Evolutionary conservation across 1,284 basidiomycete species (phyloP).

Genomic region (Tylopilus orsonianus): DNA sequence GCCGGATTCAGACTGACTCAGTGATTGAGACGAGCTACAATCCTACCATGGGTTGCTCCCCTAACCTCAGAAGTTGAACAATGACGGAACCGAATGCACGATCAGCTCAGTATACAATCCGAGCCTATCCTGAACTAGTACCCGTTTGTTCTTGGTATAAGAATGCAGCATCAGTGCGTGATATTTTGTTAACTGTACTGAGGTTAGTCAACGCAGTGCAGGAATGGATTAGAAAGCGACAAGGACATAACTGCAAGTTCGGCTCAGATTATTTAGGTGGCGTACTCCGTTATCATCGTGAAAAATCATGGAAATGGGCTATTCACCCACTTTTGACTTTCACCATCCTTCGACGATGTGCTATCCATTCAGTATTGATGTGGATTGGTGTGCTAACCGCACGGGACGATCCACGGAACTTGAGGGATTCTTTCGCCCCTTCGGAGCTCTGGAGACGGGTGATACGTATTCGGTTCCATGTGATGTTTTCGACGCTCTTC

Average conservation of each 20-base stretch:
- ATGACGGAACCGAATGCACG: neutral
- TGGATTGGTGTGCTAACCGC: neutral
- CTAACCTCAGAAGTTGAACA: neutral
- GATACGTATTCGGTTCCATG: slow-evolving; percentile 44
- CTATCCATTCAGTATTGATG: neutral
- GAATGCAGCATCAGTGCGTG: neutral
- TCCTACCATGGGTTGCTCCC: neutral
- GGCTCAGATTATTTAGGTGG: too few relatives aligned
- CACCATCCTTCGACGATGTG: neutral
- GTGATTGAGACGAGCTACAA: neutral
- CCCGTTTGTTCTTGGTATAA: neutral
- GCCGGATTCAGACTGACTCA: too few relatives aligned
- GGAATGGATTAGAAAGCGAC: neutral
- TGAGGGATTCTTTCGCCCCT: slow-evolving; percentile 36
- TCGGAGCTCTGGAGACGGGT: slow-evolving; percentile 41
- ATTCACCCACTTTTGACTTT: slow-evolving; percentile 39
- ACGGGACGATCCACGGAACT: neutral
- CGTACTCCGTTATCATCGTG: too few relatives aligned
- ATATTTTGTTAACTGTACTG: too few relatives aligned
- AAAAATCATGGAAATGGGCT: slow-evolving; percentile 53
- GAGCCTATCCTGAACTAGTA: too few relatives aligned
- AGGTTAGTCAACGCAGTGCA: neutral
- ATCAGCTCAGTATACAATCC: too few relatives aligned
- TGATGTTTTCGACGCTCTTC: slow-evolving; percentile 48
- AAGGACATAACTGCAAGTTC: too few relatives aligned